Percentiles rank a stretch among this genome's conserved stretches.
Evolutionary conservation across 768 basidiomycete species (phyloP).

Genomic region (Lactarius deliciosus): DNA sequence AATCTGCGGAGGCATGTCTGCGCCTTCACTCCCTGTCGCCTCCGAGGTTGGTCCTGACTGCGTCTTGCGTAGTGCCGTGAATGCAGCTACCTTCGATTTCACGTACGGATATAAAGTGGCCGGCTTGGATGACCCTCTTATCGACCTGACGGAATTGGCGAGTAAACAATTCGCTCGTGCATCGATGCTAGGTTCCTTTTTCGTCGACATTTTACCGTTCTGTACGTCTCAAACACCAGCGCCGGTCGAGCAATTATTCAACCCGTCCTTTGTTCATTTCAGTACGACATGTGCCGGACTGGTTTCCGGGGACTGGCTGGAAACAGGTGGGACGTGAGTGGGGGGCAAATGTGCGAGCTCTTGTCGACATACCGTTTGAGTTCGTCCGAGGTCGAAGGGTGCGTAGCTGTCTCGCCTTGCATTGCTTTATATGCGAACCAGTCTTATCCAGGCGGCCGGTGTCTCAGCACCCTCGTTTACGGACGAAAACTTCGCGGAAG

Average conservation of each 20-base stretch:
- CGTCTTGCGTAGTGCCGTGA: slow-evolving; percentile 30
- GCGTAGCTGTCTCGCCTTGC: neutral
- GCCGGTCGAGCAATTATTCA: neutral
- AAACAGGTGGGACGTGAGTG: slow-evolving; percentile 17
- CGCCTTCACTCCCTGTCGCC: neutral
- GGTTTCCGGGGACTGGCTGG: slow-evolving; percentile 39
- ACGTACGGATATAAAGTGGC: slow-evolving; percentile 35
- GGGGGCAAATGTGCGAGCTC: neutral
- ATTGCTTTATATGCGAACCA: neutral
- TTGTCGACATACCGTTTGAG: slow-evolving; percentile 28
- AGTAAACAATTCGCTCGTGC: slow-evolving; percentile 19
- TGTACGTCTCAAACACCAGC: slow-evolving; percentile 23
- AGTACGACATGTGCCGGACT: slow-evolving; percentile 35
- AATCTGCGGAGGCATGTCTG: slow-evolving; percentile 15
- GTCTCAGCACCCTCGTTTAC: slow-evolving; percentile 16
- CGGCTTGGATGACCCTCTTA: slow-evolving; percentile 33
- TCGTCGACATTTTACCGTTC: slow-evolving; percentile 33
- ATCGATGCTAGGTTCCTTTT: slow-evolving; percentile 27
- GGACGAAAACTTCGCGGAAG: slow-evolving; percentile 6
- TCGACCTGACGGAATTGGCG: slow-evolving; percentile 29
- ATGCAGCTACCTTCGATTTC: slow-evolving; percentile 34
- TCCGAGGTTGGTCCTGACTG: too few relatives aligned
- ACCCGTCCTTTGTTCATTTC: neutral
- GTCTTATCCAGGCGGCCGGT: slow-evolving; percentile 1
- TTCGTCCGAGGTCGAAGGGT: slow-evolving; percentile 27